Conservation (phyloP, 139 green algal species). For the Chlamydomonas sphaeroides region DNA sequence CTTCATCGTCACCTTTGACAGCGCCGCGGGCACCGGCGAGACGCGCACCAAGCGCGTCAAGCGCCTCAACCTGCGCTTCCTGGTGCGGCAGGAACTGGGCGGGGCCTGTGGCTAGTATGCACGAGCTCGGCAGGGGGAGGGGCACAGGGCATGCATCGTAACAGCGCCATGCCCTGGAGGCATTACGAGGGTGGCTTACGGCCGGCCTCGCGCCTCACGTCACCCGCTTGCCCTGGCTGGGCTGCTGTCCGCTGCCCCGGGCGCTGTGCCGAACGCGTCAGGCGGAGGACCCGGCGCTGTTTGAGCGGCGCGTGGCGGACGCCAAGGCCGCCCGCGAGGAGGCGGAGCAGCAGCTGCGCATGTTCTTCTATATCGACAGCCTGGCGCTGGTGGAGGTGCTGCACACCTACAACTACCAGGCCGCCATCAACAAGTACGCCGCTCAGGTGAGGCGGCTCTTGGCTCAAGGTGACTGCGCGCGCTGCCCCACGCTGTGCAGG, state of each 20-base stretch:
- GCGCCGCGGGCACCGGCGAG: background rate
- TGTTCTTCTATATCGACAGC: constrained; percentile 58
- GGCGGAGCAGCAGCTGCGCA: constrained; percentile 52
- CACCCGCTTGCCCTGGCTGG: too few relatives aligned
- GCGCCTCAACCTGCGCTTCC: constrained; percentile 57
- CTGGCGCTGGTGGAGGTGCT: constrained; percentile 49
- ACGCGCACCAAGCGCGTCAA: constrained; percentile 54
- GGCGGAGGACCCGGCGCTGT: constrained; percentile 43
- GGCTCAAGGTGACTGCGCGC: too few relatives aligned
- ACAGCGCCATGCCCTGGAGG: too few relatives aligned
- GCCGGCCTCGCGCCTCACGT: background rate
- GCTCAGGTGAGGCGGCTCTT: constrained; percentile 10
- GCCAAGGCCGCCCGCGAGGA: constrained; percentile 46
- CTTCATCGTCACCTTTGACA: constrained; percentile 32
- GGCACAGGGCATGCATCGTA: too few relatives aligned
- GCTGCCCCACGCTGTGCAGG: too few relatives aligned
- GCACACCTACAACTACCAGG: constrained; percentile 53
- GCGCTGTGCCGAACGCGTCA: too few relatives aligned
- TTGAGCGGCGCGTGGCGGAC: constrained; percentile 37
- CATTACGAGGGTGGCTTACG: too few relatives aligned
- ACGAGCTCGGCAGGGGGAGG: too few relatives aligned
- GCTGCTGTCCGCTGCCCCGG: too few relatives aligned
- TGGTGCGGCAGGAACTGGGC: background rate
- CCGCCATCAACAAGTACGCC: constrained; percentile 25
- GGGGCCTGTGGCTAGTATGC: too few relatives aligned